Percentiles rank a stretch among this genome's conserved stretches.
Conservation (phyloP, 345 rosid species). For the Carallia brachiata region DNA sequence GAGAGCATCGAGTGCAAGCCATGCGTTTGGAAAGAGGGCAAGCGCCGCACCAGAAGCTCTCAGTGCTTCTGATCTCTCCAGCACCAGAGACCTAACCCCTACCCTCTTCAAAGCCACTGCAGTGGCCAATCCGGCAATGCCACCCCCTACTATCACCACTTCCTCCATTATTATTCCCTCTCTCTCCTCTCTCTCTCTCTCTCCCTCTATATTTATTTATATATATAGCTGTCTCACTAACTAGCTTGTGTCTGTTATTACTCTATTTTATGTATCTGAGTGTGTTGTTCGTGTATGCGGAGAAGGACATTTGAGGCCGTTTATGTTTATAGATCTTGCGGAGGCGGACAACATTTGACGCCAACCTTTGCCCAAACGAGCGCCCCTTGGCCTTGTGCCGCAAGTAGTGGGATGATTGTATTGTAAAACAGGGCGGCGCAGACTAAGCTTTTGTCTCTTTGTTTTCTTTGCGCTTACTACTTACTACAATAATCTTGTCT, state of each 20-base stretch:
- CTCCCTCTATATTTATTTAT: neutral
- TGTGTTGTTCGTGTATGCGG: no score
- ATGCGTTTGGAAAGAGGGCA: constrained; percentile 31
- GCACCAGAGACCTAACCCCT: constrained; percentile 27
- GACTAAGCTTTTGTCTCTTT: no score
- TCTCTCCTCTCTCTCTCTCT: neutral
- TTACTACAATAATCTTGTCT: no score
- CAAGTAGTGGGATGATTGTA: no score
- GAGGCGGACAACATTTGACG: no score
- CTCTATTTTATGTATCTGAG: no score
- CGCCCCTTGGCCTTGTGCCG: no score
- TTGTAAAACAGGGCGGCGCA: no score
- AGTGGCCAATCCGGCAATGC: constrained; percentile 42
- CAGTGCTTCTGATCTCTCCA: constrained; percentile 30
- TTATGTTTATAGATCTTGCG: no score
- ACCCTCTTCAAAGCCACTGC: constrained; percentile 38
- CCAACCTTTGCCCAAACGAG: no score
- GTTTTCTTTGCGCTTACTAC: no score
- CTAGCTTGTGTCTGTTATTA: neutral
- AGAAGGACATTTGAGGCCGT: no score
- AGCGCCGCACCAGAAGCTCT: constrained; percentile 34
- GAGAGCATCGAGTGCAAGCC: constrained; percentile 44
- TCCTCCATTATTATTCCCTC: constrained; percentile 22
- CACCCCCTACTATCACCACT: constrained; percentile 37
- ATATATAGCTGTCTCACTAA: neutral